Conservation (phyloP, 805 yeast genomes). For the Lipomyces yamadae region DNA sequence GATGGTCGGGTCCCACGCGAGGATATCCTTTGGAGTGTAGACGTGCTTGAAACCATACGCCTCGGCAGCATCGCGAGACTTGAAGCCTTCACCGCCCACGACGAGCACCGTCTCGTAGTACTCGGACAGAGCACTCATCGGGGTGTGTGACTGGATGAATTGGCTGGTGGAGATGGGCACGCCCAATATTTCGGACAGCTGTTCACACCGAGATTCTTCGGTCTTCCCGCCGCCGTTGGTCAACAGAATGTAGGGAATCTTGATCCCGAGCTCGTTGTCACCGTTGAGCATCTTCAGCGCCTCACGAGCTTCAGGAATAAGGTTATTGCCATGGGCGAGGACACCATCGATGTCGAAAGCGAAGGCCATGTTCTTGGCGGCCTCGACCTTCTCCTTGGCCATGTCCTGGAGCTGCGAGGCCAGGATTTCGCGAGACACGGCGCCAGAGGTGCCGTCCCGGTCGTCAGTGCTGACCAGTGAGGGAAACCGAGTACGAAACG, state of each 20-base stretch:
- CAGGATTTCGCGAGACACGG: conserved; percentile 13
- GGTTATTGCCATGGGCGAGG: conserved; percentile 79
- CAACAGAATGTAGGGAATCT: conserved; percentile 81
- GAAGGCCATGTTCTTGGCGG: conserved; percentile 59
- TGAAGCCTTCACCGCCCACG: conserved; percentile 87
- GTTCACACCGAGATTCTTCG: conserved; percentile 73
- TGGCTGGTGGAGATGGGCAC: conserved; percentile 71
- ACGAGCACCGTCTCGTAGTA: conserved; percentile 75
- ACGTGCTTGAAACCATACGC: conserved; percentile 84
- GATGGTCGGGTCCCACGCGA: conserved; percentile 86
- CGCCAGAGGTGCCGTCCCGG: conserved; percentile 7
- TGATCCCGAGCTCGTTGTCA: conserved; percentile 73
- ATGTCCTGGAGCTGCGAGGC: conserved; percentile 11
- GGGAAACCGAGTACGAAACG: conserved; percentile 9
- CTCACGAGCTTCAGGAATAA: conserved; percentile 77
- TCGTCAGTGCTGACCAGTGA: background rate
- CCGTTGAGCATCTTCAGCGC: conserved; percentile 78
- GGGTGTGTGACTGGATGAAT: conserved; percentile 92
- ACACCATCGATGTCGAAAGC: conserved; percentile 95
- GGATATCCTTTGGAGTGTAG: conserved; percentile 77
- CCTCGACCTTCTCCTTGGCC: conserved; percentile 16
- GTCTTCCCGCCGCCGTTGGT: conserved; percentile 94
- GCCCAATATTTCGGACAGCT: conserved; percentile 64
- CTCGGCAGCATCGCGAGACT: conserved; percentile 80
- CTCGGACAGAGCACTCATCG: conserved; percentile 80